phyloP scores from a whole-genome alignment of 768 basidiomycete species.

The Boletus speciosus region DNA sequence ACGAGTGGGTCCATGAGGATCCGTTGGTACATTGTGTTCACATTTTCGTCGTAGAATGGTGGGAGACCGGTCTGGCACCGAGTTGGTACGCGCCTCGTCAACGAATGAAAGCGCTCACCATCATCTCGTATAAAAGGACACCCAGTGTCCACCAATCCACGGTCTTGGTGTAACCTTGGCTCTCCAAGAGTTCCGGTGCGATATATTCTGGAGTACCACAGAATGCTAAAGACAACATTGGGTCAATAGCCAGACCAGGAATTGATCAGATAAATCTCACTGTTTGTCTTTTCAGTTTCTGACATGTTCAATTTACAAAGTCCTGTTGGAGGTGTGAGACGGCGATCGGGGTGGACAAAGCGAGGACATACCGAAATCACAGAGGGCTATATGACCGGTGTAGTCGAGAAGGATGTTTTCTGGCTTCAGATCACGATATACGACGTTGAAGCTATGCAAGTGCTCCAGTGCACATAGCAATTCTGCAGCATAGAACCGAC shows the following conservation, averaged over 20 bases:
- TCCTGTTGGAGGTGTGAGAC: constrained; percentile 36
- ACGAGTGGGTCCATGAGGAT: constrained; percentile 91
- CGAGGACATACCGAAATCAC: constrained; percentile 74
- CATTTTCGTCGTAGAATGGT: constrained; percentile 98
- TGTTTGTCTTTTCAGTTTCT: constrained; percentile 96
- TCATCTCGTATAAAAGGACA: constrained; percentile 95
- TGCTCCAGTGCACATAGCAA: constrained; percentile 93
- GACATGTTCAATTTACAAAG: constrained; percentile 97
- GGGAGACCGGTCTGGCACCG: constrained; percentile 79
- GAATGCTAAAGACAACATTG: constrained; percentile 56
- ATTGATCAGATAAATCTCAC: constrained; percentile 39
- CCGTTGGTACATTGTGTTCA: constrained; percentile 95
- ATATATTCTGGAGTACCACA: constrained; percentile 99
- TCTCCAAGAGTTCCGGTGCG: constrained; percentile 93
- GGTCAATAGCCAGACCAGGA: constrained; percentile 1
- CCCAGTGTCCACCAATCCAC: constrained; percentile 99
- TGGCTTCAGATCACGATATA: constrained; percentile 97
- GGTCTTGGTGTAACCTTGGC: constrained; percentile 95
- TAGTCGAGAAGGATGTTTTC: constrained; percentile 98
- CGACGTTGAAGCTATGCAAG: constrained; percentile 95
- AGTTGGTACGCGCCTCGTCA: constrained; percentile 5
- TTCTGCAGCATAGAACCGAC: constrained; percentile 98
- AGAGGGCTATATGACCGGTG: constrained; percentile 95
- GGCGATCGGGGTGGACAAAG: neutral
- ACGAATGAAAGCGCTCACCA: constrained; percentile 43